Percentiles rank a stretch among this genome's conserved stretches.
These are phyloP conservation scores for Trametes cinnabarina DNA, from an alignment of 768 basidiomycete species.

Conservation along the genomic window DNA sequence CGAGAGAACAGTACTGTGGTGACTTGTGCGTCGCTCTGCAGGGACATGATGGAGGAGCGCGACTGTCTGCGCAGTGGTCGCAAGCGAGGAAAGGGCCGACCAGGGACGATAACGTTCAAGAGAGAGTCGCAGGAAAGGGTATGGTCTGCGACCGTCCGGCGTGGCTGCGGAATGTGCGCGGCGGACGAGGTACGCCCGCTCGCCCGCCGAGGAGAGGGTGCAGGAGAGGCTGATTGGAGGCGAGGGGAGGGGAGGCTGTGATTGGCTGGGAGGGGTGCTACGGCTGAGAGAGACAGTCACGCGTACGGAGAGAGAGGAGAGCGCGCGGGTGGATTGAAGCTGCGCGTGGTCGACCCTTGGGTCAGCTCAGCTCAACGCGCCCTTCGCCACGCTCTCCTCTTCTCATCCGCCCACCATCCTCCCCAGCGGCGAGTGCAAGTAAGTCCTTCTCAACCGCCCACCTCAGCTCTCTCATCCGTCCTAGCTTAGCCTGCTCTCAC, in stretches of 20 bases:
- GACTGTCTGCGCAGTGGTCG: no score
- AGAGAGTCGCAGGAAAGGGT: no score
- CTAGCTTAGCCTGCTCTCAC: background rate
- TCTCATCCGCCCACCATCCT: background rate
- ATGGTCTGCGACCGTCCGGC: no score
- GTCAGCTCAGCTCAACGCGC: background rate
- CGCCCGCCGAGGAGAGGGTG: background rate
- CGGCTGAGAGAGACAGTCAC: no score
- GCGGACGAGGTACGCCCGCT: background rate
- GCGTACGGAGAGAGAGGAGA: background rate
- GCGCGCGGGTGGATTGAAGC: background rate
- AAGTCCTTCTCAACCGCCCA: background rate
- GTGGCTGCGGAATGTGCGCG: no score
- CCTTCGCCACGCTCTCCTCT: background rate
- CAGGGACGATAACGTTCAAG: no score
- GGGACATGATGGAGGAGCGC: no score
- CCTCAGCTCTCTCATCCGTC: constrained; percentile 2
- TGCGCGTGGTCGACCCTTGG: no score
- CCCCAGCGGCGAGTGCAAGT: background rate
- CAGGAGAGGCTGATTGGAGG: constrained; percentile 5
- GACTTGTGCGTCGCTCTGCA: no score
- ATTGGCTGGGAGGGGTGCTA: constrained; percentile 1
- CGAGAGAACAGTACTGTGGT: no score
- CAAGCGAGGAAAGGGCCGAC: no score
- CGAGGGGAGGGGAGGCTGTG: background rate